Conservation (phyloP, 2,329 filamentous ascomycete species). For the Pseudogymnoascus sp. region DNA sequence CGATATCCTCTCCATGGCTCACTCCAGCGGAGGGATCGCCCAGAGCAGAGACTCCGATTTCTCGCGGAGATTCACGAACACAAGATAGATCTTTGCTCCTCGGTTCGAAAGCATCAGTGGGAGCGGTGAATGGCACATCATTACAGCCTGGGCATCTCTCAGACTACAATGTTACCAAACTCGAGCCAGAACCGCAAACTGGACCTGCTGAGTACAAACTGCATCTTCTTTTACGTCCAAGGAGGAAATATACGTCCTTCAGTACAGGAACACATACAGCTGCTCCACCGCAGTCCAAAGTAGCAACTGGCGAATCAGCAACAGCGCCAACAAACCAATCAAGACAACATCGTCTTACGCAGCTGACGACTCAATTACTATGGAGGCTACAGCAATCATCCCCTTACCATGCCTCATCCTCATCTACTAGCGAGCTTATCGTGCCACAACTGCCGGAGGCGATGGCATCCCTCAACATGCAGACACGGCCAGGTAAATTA, state of each 20-base stretch:
- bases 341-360: conserved; percentile 76
- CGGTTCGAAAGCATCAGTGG: conserved; percentile 29
- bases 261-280: conserved; percentile 53
- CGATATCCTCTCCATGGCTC: conserved; percentile 87
- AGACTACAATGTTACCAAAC: conserved; percentile 62
- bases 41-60: conserved; percentile 31
- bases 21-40: conserved; percentile 39
- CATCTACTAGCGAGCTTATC: conserved; percentile 66
- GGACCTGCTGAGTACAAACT: conserved; percentile 96
- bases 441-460: conserved; percentile 69
- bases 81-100: conserved; percentile 19
- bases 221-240: conserved; percentile 73
- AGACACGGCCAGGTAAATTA: conserved; percentile 45
- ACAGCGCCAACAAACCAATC: conserved; percentile 46
- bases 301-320: conserved; percentile 13
- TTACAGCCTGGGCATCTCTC: conserved; percentile 40
- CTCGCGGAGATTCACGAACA: conserved; percentile 16
- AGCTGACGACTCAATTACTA: conserved; percentile 87
- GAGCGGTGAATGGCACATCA: conserved; percentile 22
- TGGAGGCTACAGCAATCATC: conserved; percentile 95
- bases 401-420: conserved; percentile 77
- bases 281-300: conserved; percentile 25
- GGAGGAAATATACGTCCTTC: conserved; percentile 64
- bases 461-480: conserved; percentile 36
- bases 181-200: conserved; percentile 87